These are phyloP conservation scores for Corrigiola litoralis DNA, from an alignment of 179 eudicot genomes.

Conservation along the genomic window DNA sequence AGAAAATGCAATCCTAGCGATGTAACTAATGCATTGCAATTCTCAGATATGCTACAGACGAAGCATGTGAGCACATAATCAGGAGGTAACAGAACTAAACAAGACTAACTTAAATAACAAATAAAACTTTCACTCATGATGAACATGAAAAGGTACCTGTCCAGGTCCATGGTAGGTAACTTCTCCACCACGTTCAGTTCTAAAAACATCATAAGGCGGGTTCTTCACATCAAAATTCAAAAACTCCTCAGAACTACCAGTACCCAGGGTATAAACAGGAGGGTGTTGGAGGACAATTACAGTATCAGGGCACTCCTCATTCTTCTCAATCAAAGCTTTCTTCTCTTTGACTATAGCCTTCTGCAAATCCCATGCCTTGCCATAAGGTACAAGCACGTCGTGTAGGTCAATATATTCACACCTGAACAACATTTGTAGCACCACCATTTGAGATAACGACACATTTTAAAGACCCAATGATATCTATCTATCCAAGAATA, in stretches of 20 bases:
- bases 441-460: constrained; percentile 10
- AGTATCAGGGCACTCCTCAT: constrained; percentile 58
- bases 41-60: not conserved
- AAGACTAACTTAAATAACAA: not conserved
- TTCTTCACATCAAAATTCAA: constrained; percentile 58
- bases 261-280: constrained; percentile 91
- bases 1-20: not conserved
- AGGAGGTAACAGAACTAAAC: not conserved
- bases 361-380: constrained; percentile 80
- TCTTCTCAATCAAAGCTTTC: constrained; percentile 40
- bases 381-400: constrained; percentile 64
- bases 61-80: constrained; percentile 1
- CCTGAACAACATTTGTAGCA: constrained; percentile 18
- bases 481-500: not conserved
- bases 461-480: not conserved
- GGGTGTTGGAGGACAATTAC: constrained; percentile 75
- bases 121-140: not conserved
- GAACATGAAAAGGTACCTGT: constrained; percentile 47
- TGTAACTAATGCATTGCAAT: not conserved
- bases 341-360: constrained; percentile 63
- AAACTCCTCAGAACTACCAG: constrained; percentile 65
- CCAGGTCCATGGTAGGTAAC: constrained; percentile 99
- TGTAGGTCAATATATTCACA: constrained; percentile 63
- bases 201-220: constrained; percentile 61
- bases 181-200: constrained; percentile 95